phyloP scores from a whole-genome alignment of 305 asterid genomes.

The Solanum hybrid region DNA sequence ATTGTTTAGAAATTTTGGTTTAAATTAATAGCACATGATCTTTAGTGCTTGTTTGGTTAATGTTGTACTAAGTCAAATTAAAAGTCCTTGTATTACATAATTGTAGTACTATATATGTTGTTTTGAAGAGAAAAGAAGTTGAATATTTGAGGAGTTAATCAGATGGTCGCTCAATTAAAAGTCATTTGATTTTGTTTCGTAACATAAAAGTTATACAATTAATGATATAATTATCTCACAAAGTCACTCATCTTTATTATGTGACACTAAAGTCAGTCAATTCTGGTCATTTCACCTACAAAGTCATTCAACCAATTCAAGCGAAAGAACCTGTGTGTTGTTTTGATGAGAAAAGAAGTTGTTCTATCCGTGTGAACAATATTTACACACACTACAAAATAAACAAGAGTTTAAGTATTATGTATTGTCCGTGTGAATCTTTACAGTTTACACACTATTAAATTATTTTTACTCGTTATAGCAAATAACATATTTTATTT shows the following conservation, averaged over 20 bases:
- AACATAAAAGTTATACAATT: no score
- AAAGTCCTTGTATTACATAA: not conserved
- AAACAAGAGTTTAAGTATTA: no score
- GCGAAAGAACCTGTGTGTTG: not conserved
- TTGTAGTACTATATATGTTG: not conserved
- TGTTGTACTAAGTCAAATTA: not conserved
- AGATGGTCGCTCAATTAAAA: not conserved
- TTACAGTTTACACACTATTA: not conserved
- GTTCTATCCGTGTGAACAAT: not conserved
- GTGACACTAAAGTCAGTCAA: not conserved
- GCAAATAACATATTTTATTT: no score
- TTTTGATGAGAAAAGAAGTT: not conserved
- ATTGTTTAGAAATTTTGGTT: not conserved
- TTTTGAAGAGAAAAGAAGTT: not conserved
- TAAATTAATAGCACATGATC: not conserved
- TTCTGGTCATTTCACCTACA: not conserved
- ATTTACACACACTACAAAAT: not conserved
- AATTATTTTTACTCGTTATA: no score
- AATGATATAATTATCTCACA: not conserved
- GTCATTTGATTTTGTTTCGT: not conserved
- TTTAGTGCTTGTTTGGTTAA: not conserved
- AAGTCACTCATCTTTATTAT: not conserved
- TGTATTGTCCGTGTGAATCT: not conserved
- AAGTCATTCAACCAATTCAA: not conserved
- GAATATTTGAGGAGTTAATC: not conserved